phyloP scores from a whole-genome alignment of 306 rosid genomes.

The Fragaria vesca region DNA sequence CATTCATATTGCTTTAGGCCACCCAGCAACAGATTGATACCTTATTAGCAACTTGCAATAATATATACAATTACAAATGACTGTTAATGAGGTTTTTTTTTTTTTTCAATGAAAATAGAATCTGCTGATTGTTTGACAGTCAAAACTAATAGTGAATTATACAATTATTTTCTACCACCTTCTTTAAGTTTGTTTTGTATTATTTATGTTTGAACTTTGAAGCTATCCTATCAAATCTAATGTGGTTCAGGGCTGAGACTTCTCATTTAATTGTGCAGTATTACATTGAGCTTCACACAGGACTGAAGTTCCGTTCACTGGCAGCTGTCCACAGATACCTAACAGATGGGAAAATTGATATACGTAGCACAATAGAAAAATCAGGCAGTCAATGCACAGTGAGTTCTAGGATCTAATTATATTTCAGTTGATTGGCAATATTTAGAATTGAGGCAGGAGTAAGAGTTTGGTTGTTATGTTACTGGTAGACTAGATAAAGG shows the following conservation, averaged over 20 bases:
- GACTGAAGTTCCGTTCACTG: constrained; percentile 57
- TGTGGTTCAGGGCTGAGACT: not conserved
- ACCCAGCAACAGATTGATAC: not conserved
- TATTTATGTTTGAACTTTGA: constrained; percentile 2
- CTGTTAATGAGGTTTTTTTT: not conserved
- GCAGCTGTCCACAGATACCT: constrained; percentile 51
- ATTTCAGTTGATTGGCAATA: not conserved
- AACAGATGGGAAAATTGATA: constrained; percentile 15
- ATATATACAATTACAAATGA: not conserved
- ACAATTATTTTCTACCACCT: not conserved
- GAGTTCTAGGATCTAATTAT: constrained; percentile 27
- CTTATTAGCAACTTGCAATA: not conserved
- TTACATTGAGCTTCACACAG: constrained; percentile 51
- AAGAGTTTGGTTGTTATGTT: not conserved
- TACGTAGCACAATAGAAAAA: constrained; percentile 11
- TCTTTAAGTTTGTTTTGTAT: not conserved
- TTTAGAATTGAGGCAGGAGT: not conserved
- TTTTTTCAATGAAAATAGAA: not conserved
- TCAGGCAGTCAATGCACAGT: constrained; percentile 30
- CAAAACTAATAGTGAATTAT: not conserved
- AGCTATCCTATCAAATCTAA: not conserved
- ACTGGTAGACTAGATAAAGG: not conserved
- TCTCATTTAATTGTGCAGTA: constrained; percentile 36
- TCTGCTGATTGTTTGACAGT: not conserved
- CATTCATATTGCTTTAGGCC: not conserved